Evolutionary conservation across 75 land plant species (phyloP).

Genomic region (Chamaecyparis obtusa): DNA sequence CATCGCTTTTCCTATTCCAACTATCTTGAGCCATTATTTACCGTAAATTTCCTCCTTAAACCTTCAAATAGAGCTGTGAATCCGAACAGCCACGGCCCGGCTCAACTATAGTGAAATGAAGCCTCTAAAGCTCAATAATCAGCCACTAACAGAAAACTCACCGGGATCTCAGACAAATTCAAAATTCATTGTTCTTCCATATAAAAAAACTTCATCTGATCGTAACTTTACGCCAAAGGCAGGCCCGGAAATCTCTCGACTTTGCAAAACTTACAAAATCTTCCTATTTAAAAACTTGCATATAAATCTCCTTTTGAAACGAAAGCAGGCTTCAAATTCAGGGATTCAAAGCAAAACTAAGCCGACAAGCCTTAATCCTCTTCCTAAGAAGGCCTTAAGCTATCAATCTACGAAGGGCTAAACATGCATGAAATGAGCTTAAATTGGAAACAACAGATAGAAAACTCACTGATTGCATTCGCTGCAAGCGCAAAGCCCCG

Average conservation of each 20-base stretch:
- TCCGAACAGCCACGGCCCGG: background rate
- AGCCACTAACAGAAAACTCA: background rate
- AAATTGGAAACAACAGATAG: background rate
- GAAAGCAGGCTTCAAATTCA: background rate
- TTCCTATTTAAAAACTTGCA: background rate
- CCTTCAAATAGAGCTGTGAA: background rate
- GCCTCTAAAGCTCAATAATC: background rate
- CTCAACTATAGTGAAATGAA: background rate
- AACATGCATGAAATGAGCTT: background rate
- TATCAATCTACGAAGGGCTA: background rate
- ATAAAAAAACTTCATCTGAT: too few species aligned
- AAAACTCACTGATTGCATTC: background rate
- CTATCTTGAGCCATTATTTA: conserved; percentile 5
- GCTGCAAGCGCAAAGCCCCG: background rate
- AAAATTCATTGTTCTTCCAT: background rate
- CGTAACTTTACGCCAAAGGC: too few species aligned
- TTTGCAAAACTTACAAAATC: too few species aligned
- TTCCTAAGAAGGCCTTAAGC: background rate
- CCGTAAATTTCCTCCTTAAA: background rate
- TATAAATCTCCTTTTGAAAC: background rate
- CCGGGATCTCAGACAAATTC: background rate
- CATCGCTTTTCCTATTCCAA: background rate
- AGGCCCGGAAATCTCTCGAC: too few species aligned
- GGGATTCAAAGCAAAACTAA: background rate
- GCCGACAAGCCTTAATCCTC: background rate